Base-by-base conservation (phyloP, 345 rosid genomes). In the Nephelium lappaceum region DNA sequence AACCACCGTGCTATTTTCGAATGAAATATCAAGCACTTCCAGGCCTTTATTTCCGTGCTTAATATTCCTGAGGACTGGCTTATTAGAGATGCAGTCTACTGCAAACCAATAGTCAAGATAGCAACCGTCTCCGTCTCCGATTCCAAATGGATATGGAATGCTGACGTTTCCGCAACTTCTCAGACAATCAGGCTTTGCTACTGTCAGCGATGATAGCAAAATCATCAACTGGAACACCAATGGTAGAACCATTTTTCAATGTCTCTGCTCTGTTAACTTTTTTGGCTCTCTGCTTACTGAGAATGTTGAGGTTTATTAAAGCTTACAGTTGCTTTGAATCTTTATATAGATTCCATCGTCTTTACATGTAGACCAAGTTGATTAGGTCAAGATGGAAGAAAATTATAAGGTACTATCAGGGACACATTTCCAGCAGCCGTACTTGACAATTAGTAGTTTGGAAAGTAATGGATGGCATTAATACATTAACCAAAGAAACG, bases 11-110 rank as follows among this genome's bases (percentile, higher is more conserved):
- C 65, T 11, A 5, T 11, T 10, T 55, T 7, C 1, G 0, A 9
- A 2, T 5, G 66, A 72, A 72, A 72, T 38, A 7, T 72, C n/a
- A 6, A 72, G 49, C 19, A 72, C 75, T 38, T 72, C 51, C 11
- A 36, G 18, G 16, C 16, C 16, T 24, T 11, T 14, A n/a, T 27
- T 27, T 27, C 31, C 31, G 31, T 27, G 31, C 31, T 31, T 31
- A 2, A 31, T 1, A 31, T 23, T 71, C 5, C 4, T 36, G 19
- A 72, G 10, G 66, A 19, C 19, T 21, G 66, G n/a, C 2, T 2
- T 36, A 11, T 1, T 1, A 11, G 66, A 36, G 15, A 1, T n/a
- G 66, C 76, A 72, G 7, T 2, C 8, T 38, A 67, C 10, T 16
- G 1, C 70, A 39, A 27, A 67, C 47, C 24, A 39, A 38, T 7